Evolutionary conservation across 495 filamentous ascomycete genomes (phyloP), one percentile per base, ranked within the genome.

Genomic region (Penicillium malachiteum): DNA sequence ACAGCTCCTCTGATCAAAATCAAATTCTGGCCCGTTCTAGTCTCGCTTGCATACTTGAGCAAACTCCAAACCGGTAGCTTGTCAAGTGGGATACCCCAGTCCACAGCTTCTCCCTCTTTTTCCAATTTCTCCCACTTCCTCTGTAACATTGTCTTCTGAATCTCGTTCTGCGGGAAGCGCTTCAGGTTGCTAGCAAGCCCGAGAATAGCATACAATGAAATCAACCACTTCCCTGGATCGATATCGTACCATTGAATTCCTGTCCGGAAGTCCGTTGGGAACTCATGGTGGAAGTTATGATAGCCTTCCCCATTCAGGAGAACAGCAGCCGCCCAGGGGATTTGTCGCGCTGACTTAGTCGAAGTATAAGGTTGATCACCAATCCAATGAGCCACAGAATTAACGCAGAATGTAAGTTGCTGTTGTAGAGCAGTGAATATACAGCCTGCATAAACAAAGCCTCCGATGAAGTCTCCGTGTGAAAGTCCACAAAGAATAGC

Each of bases 201-300:
- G 38, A 96, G 73, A 72, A 90, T 82, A 83, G 94, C 95, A 84
- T 85, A 91, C 56, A 81, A 65, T 86, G 87, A 93, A 80, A 97
- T 97, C 66, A 73, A 79, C 91, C 92, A 96, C 78, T 96, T 96
- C 66, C 92, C 96, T 12, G 91, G 92, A 74, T 97, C 92, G 64
- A 94, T 96, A 75, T 96, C 90, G 75, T 86, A 88, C 89, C 91
- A 96, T 65, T 93, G 77, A 57, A 96, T 92, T 37, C 91, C 92
- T 72, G 96, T 96, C 66, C 92, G 90, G 84, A 96, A 96, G 73
- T 97, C 92, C 10, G 87, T 90, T 38, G 92, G 92, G 76, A 96
- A 96, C 69, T 96, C 92, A 81, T 97, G 92, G 78, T 97, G 92
- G 84, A 96, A 97, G 77, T 95, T 96, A 81, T 97, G 92, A 76